Percentiles rank a stretch among this genome's conserved stretches.
Evolutionary conservation across 1,284 basidiomycete genomes (phyloP).

Genomic region (Spongispora temasekensis): DNA sequence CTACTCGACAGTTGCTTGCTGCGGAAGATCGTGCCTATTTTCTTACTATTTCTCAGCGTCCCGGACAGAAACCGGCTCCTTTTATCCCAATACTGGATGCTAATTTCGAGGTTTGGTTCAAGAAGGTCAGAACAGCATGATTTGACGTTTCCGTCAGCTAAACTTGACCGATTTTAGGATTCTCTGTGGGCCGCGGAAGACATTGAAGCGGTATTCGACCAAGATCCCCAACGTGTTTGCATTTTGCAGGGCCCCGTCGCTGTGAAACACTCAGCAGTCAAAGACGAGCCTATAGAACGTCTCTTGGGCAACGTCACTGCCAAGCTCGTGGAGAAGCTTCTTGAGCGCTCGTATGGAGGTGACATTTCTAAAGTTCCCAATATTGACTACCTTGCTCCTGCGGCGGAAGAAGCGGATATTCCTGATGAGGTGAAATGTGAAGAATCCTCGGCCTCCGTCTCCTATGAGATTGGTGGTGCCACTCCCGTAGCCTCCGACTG

Average conservation of each 20-base stretch:
- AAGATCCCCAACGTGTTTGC: conserved; percentile 96
- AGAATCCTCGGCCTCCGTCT: conserved; percentile 47
- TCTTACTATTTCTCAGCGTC: conserved; percentile 91
- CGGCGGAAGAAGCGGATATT: conserved; percentile 41
- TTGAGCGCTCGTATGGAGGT: conserved; percentile 81
- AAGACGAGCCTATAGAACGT: conserved; percentile 93
- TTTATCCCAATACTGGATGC: conserved; percentile 98
- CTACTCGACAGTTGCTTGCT: conserved; percentile 86
- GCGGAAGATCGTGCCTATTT: conserved; percentile 96
- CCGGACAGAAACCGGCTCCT: conserved; percentile 97
- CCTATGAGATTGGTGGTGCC: conserved; percentile 56
- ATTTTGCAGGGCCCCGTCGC: conserved; percentile 98
- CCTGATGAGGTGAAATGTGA: conserved; percentile 52
- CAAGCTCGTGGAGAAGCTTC: conserved; percentile 75
- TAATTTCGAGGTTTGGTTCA: conserved; percentile 97
- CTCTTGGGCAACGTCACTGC: conserved; percentile 88
- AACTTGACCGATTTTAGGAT: conserved; percentile 55
- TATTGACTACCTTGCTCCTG: conserved; percentile 83
- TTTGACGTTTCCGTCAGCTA: conserved; percentile 13
- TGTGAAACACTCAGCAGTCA: conserved; percentile 82
- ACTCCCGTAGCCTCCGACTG: conserved; percentile 71
- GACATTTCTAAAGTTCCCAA: conserved; percentile 80
- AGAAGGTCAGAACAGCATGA: conserved; percentile 66
- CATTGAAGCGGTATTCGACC: conserved; percentile 97
- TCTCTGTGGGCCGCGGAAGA: conserved; percentile 98